A percentile compares a stretch with the other conserved stretches of the same genome.
phyloP scores from a whole-genome alignment of 768 basidiomycete species.

The Hortiboletus campestris region DNA sequence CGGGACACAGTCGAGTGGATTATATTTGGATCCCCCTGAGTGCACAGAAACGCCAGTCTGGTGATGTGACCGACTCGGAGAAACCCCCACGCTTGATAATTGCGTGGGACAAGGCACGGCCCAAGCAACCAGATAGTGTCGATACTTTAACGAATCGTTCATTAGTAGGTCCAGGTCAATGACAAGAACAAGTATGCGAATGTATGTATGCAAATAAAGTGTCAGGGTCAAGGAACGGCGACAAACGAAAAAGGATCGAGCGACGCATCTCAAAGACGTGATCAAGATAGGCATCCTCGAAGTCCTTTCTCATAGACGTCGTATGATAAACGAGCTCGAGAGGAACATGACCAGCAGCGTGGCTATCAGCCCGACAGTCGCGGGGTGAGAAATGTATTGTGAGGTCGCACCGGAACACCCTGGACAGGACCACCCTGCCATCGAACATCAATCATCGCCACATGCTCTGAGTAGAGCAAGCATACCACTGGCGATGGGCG shows the following conservation, averaged over 20 bases:
- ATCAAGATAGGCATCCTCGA: neutral
- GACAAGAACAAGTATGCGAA: neutral
- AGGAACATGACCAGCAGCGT: constrained; percentile 23
- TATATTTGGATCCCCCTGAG: too few relatives aligned
- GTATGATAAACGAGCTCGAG: constrained; percentile 11
- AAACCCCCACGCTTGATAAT: neutral
- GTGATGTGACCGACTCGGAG: too few relatives aligned
- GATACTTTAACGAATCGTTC: neutral
- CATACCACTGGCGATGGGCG: constrained; percentile 42
- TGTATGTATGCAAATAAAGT: neutral
- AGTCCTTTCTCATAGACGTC: constrained; percentile 1
- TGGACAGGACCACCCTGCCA: constrained; percentile 17
- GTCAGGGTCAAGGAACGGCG: neutral
- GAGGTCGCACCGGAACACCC: constrained; percentile 22
- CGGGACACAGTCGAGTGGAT: too few relatives aligned
- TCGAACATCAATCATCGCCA: neutral
- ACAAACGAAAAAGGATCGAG: neutral
- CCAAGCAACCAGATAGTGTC: neutral
- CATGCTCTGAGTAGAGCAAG: neutral
- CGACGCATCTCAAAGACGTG: neutral
- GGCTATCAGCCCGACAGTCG: constrained; percentile 13
- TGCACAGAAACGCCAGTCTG: too few relatives aligned
- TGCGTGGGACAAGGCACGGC: neutral
- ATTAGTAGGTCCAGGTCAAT: neutral
- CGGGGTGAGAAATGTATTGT: constrained; percentile 10